Percentiles rank a stretch among this genome's conserved stretches.
Conservation (phyloP, 768 basidiomycete species). For the Boletellus ananas region DNA sequence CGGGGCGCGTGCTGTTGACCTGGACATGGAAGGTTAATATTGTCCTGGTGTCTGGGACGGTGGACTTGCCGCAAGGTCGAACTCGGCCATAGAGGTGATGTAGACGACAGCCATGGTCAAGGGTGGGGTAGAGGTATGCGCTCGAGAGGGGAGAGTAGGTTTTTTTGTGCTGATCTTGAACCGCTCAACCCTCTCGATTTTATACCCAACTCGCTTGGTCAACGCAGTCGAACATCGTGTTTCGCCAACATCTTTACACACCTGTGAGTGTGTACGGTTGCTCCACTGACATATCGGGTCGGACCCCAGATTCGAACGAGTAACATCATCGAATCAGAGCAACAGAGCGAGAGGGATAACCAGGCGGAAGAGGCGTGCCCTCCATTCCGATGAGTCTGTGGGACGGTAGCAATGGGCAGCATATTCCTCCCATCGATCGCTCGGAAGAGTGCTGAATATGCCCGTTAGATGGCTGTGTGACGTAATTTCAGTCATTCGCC, state of each 20-base stretch:
- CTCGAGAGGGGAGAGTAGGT: slow-evolving; percentile 4
- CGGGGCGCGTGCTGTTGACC: slow-evolving; percentile 22
- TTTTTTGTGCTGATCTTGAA: slow-evolving; percentile 16
- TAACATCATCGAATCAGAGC: slow-evolving; percentile 16
- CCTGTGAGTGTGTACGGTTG: slow-evolving; percentile 6
- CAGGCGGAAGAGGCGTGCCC: slow-evolving; percentile 30
- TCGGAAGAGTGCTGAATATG: slow-evolving; percentile 7
- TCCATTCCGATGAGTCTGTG: slow-evolving; percentile 29
- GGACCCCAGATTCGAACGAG: slow-evolving; percentile 22
- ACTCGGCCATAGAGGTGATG: slow-evolving; percentile 27
- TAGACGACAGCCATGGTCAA: slow-evolving; percentile 22
- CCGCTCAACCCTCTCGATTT: slow-evolving; percentile 14
- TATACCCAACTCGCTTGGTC: slow-evolving; percentile 27
- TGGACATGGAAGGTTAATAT: slow-evolving; percentile 10
- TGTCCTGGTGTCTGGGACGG: neutral
- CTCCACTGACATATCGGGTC: slow-evolving; percentile 20
- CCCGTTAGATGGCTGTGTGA: slow-evolving; percentile 16
- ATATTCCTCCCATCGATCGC: slow-evolving; percentile 19
- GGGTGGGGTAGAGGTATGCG: slow-evolving; percentile 8
- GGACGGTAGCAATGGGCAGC: slow-evolving; percentile 20
- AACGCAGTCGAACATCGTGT: slow-evolving; percentile 11
- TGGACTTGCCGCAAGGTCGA: slow-evolving; percentile 19
- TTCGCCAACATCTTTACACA: slow-evolving; percentile 8
- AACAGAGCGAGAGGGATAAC: slow-evolving; percentile 17
- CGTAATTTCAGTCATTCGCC: slow-evolving; percentile 22